Evolutionary conservation across 768 basidiomycete species (phyloP).

Genomic region (Lactifluus volemus): DNA sequence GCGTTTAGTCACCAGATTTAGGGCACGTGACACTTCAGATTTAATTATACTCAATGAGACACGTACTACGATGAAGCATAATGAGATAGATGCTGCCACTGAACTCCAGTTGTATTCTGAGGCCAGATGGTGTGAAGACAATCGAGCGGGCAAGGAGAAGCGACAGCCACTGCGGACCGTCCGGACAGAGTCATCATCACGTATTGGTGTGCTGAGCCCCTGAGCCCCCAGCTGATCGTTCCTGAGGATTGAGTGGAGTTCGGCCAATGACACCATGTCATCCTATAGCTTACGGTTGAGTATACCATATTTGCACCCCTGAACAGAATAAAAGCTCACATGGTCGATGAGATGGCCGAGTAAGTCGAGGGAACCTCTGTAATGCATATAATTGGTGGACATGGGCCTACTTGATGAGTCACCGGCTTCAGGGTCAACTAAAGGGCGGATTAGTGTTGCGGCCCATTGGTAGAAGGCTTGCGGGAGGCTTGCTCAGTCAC

Average conservation of each 20-base stretch:
- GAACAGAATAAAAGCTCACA: constrained; percentile 33
- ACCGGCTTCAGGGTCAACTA: constrained; percentile 29
- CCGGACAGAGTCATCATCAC: constrained; percentile 10
- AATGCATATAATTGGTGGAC: constrained; percentile 55
- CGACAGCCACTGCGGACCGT: constrained; percentile 21
- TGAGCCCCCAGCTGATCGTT: constrained; percentile 6
- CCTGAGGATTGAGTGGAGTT: constrained; percentile 62
- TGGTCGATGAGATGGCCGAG: constrained; percentile 70
- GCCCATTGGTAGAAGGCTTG: constrained; percentile 9
- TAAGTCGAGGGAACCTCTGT: constrained; percentile 75
- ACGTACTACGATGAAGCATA: no score
- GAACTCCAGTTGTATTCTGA: constrained; percentile 36
- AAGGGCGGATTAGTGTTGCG: constrained; percentile 40
- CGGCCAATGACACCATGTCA: constrained; percentile 63
- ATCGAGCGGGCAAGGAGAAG: constrained; percentile 53
- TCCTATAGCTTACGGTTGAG: constrained; percentile 38
- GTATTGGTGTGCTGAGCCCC: constrained; percentile 13
- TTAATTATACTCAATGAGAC: no score
- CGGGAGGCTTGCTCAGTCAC: constrained; percentile 1
- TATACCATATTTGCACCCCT: constrained; percentile 2
- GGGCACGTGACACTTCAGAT: no score
- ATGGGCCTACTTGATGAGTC: constrained; percentile 11
- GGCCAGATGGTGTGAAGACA: constrained; percentile 41
- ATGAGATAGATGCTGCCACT: no score
- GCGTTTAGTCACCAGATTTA: no score